Base-by-base conservation (phyloP, 768 basidiomycete species). In the Suillus subaureus region DNA sequence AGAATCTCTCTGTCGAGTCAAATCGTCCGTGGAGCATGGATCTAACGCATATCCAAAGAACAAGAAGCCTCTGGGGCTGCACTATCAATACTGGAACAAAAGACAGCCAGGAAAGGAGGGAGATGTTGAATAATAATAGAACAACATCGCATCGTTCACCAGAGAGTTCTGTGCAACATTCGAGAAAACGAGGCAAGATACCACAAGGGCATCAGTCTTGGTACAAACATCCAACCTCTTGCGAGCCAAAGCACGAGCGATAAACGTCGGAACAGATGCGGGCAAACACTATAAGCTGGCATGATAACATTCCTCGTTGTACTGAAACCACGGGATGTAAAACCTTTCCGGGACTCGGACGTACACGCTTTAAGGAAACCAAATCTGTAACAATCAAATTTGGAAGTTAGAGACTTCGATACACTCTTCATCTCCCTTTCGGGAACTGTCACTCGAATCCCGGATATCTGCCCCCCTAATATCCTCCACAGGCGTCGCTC, bases 401-500 rank as follows among this genome's bases (percentile, higher is more conserved):
- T 26, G 23, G 16, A 58, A n/a, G 12, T 40, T 18, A 3, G 57
- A 26, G 5, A 26, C 39, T 26, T 58, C 39, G 11, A 26, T 40
- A 58, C 16, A 11, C 39, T 58, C 57, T 26, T 58, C 56, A 57
- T 57, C 56, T n/a, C 35, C 57, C 39, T 58, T 58, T 11, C 9
- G 23, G 39, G 9, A 26, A 28, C 26, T 40, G 16, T 26, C 57
- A 18, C 57, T 40, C 57, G 57, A 58, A 40, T 40, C 57, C 16
- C 11, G 57, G 9, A 58, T 16, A 11, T 58, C 23, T 26, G 23
- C 16, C 15, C 39, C 26, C 69, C 43, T 69, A 28, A 71, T 21
- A 4, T 67, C 70, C 62, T 64, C 67, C 8, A 74, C 71, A 0
- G 70, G 54, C 3, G 33, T 51, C 21, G 66, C 70, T 15, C 64